phyloP scores from a whole-genome alignment of 331 rosid species.

The Spiraea crenata region DNA sequence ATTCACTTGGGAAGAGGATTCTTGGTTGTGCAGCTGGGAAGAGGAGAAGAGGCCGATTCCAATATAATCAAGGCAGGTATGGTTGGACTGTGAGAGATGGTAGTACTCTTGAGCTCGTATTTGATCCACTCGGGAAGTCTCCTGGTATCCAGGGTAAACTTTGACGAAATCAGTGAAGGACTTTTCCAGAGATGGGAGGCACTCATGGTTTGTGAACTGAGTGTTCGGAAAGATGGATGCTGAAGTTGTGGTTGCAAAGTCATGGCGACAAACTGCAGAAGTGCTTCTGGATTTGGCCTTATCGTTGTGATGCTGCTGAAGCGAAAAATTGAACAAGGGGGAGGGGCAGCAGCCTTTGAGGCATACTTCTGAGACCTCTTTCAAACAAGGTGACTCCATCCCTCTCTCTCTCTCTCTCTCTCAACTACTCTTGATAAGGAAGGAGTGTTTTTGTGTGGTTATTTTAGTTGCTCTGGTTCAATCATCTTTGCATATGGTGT shows the following conservation, averaged over 20 bases:
- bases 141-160: conserved; percentile 60
- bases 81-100: conserved; percentile 57
- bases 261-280: conserved; percentile 59
- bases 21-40: conserved; percentile 56
- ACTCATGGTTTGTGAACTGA: conserved; percentile 82
- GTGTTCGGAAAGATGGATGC: conserved; percentile 67
- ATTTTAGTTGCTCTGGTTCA: background rate
- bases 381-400: conserved; percentile 51
- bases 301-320: conserved; percentile 31
- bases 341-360: conserved; percentile 62
- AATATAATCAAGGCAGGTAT: conserved; percentile 80
- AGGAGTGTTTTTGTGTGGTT: conserved; percentile 1
- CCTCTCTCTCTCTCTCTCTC: background rate
- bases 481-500: background rate
- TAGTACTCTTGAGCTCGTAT: conserved; percentile 65
- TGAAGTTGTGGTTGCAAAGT: conserved; percentile 51
- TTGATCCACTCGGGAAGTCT: conserved; percentile 58
- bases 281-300: conserved; percentile 42
- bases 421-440: background rate
- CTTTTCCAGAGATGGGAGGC: conserved; percentile 68
- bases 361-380: conserved; percentile 46
- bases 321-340: conserved; percentile 40
- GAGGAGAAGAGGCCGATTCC: conserved; percentile 91
- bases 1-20: conserved; percentile 28
- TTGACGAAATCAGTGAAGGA: conserved; percentile 60